Conservation (phyloP, 169 alveolate genomes). For the Plasmodium knowlesi region DNA sequence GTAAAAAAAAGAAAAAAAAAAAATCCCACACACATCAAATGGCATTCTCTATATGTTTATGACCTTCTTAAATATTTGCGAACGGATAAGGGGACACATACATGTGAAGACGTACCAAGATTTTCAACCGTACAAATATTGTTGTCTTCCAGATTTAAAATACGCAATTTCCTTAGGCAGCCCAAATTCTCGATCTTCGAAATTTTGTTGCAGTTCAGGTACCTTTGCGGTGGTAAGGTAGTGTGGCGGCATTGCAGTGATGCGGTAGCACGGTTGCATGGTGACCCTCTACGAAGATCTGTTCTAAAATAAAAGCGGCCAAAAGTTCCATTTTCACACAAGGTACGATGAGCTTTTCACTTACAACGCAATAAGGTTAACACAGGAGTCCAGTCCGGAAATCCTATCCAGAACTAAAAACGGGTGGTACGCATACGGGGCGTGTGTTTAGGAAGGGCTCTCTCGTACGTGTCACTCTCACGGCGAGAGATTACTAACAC, state of each 20-base stretch:
- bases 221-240: constrained; percentile 5
- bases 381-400: constrained; percentile 49
- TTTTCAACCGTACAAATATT: constrained; percentile 50
- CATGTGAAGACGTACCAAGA: constrained; percentile 34
- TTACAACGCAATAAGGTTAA: constrained; percentile 58
- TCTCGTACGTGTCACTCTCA: not conserved
- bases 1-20: not conserved
- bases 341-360: not conserved
- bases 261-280: not conserved
- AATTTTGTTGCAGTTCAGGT: constrained; percentile 47
- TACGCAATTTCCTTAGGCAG: constrained; percentile 17
- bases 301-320: not conserved
- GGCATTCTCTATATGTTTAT: not conserved
- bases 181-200: constrained; percentile 49
- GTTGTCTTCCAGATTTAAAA: constrained; percentile 66
- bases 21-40: not conserved
- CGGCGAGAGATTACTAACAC: not conserved
- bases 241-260: not conserved
- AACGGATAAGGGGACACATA: not conserved
- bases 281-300: not conserved
- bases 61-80: not conserved
- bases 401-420: constrained; percentile 58
- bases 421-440: not conserved
- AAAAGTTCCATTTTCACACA: not conserved
- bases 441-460: not conserved